Evolutionary conservation across 441 rosid genomes (phyloP), one percentile per base, ranked within the genome.

Genomic region (Euphorbia neoarborescens): DNA sequence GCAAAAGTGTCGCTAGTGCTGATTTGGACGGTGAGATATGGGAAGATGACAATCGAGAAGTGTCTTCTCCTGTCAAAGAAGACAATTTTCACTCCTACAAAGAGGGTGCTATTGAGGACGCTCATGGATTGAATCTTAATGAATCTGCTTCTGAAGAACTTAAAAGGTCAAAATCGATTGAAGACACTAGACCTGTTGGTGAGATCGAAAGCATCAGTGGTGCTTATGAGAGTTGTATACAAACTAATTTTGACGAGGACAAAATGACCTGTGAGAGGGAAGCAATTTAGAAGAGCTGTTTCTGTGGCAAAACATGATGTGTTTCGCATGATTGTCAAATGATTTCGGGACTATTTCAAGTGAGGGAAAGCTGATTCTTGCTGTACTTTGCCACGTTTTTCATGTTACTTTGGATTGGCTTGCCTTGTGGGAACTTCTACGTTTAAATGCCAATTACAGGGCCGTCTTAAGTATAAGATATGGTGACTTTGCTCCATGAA

Each of bases 1-100:
- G 56, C 0, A 66, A 68, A 70, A 11, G 44, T 27, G 69, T 48
- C 27, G 46, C 63, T 66, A 62, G n/a, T 62, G 72, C 80, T 34
- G 68, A 75, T 19, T 46, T 20, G n/a, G 50, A 56, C 10, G 62
- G 59, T 57, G 62, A 63, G 25, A 53, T 38, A 4, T 62, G 48
- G 46, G 77, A 64, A 59, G 75, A 78, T 71, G 74, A 78, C 30
- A 73, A 65, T 48, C 50, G 71, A 42, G 73, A 46, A 56, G 32
- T 44, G 8, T 68, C 34, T 28, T 77, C 81, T 53, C 62, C 70
- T 73, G 74, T 68, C 42, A 50, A 50, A 50, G 38, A 62, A 48
- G 76, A 60, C 42, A 25, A 66, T 65, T 46, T 68, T 46, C 37
- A 20, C 24, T 65, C 75, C 27, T 65, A 48, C 62, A 63, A 67